Evolutionary conservation across 768 basidiomycete genomes (phyloP), one percentile per base, ranked within the genome.

Genomic region (Pholiota molesta): DNA sequence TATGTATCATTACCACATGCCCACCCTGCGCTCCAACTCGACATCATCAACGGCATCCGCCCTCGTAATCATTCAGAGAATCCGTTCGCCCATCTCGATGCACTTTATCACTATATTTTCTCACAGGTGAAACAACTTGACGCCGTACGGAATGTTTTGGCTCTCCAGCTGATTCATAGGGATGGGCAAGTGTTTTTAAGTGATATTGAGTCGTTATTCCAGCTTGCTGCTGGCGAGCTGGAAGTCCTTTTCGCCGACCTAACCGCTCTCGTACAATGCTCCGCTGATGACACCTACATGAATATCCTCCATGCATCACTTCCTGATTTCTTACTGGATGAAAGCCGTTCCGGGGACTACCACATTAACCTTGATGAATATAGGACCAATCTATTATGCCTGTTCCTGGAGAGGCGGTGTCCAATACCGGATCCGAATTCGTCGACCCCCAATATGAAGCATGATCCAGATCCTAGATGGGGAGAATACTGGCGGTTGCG

Each of bases 41-140:
- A 52, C n/a, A 29, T 59, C 13, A 29, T 59, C 14, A 37, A 17
- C 5, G 58, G 58, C 1, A 31, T 59, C 11, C 49, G 23, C 23
- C 58, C 58, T 1, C 11, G 11, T 29, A 23, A 35, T 31, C 16
- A 16, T 4, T 51, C 29, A 11, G 45, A 47, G 2, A 47, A 23
- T 47, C 58, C 58, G 0, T 59, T 59, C 19, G 51, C 58, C 16
- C 31, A 59, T 17, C 58, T 59, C 17, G 58, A 59, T n/a, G n/a
- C n/a, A n/a, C n/a, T n/a, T n/a, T n/a, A n/a, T n/a, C n/a, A n/a
- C n/a, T n/a, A n/a, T n/a, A n/a, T n/a, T n/a, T n/a, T n/a, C n/a
- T n/a, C n/a, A n/a, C n/a, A n/a, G n/a, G n/a, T n/a, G n/a, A n/a
- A 57, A 31, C 42, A 29, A 10, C 21, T 57, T 3, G 6, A 14